Base-by-base conservation (phyloP, 2,329 filamentous ascomycete species). In the Fusarium algeriense region DNA sequence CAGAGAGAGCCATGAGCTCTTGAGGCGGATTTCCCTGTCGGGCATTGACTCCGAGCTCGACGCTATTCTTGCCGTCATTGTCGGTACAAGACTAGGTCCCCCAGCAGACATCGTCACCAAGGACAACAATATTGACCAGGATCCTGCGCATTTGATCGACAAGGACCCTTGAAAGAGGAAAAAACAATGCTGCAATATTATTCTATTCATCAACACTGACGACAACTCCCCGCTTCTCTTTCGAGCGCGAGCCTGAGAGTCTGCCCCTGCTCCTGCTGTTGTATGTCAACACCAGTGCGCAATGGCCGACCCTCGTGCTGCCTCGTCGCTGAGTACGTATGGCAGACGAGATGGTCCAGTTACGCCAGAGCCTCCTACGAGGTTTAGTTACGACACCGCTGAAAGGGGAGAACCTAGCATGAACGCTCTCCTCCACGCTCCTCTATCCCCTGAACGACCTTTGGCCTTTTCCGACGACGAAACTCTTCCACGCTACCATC, bases 391-490 rank as follows among this genome's bases (percentile, higher is more conserved):
- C 62, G 75, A 77, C 48, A 61, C 52, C 30, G 61, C 65, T 37
- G 71, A 70, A 46, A 76, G 75, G 49, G 71, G 67, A 52, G 72
- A 77, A 38, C 72, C 73, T 19, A 73, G 65, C 64, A 75, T 77
- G 57, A 72, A 73, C 46, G 73, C 72, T 46, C 54, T 77, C 20
- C 72, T 77, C 32, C 64, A 64, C 52, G 75, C 64, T 41, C 65
- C 75, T 37, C 34, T 63, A 43, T 71, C 73, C 30, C 67, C 73
- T 46, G 75, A 77, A 53, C 73, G 75, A 55, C 75, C 75, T 15
- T 69, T 74, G 26, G 75, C 75, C 37, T 77, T 77, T 48, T 77
- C 75, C 65, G 75, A 77, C 48, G 75, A 77, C 49, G 75, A 77
- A 62, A 68, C 74, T 20, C 75, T 77, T 20, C 71, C 75, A 34